phyloP scores from a whole-genome alignment of 768 basidiomycete genomes.

The Mycena metata region DNA sequence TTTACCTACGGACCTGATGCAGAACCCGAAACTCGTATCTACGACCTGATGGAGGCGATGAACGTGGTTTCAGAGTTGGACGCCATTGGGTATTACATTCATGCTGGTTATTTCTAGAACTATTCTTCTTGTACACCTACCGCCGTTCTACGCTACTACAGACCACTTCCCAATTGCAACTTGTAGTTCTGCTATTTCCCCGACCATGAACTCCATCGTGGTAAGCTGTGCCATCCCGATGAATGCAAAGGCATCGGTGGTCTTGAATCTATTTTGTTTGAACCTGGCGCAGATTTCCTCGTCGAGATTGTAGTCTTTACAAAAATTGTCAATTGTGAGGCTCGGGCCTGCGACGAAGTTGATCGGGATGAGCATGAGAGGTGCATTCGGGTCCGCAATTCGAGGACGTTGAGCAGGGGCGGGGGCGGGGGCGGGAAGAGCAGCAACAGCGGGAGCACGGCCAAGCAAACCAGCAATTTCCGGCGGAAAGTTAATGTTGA shows the following conservation, averaged over 20 bases:
- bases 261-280: slow-evolving; percentile 24
- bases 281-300: slow-evolving; percentile 10
- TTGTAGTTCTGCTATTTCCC: slow-evolving; percentile 15
- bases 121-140: background rate
- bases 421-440: too few relatives aligned
- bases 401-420: too few relatives aligned
- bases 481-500: too few relatives aligned
- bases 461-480: too few relatives aligned
- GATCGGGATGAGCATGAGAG: too few relatives aligned
- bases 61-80: slow-evolving; percentile 14
- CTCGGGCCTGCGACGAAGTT: background rate
- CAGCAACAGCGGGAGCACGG: too few relatives aligned
- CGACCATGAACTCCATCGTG: slow-evolving; percentile 38
- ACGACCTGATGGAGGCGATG: slow-evolving; percentile 13
- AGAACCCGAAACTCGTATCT: background rate
- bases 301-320: background rate
- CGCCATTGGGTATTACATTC: too few relatives aligned
- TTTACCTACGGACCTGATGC: background rate
- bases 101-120: slow-evolving; percentile 20
- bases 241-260: slow-evolving; percentile 35
- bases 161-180: slow-evolving; percentile 1
- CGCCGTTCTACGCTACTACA: background rate
- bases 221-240: slow-evolving; percentile 31
- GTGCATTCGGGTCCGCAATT: too few relatives aligned
- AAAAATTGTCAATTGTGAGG: background rate